These are phyloP conservation scores for Lagenaria siceraria DNA, from an alignment of 306 rosid species.

Conservation along the genomic window DNA sequence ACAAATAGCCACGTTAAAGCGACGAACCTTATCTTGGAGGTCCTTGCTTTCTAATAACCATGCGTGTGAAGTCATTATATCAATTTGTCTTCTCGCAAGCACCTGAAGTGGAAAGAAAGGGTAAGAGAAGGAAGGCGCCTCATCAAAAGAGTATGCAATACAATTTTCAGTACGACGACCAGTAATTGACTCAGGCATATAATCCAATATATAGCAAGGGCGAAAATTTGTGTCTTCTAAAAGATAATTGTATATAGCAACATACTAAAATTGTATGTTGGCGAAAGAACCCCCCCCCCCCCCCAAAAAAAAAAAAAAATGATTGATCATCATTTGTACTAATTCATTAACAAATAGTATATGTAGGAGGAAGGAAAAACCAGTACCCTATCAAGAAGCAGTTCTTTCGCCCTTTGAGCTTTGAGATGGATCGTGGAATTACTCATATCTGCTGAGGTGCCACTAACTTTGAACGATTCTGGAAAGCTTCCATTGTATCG, in stretches of 20 bases:
- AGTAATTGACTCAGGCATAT: neutral
- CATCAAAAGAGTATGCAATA: neutral
- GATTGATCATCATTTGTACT: neutral
- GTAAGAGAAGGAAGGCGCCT: neutral
- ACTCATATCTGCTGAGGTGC: conserved; percentile 65
- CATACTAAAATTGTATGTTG: neutral
- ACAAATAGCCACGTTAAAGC: neutral
- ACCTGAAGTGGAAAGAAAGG: conserved; percentile 36
- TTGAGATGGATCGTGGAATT: conserved; percentile 42
- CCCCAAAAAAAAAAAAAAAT: neutral
- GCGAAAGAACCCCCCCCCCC: neutral
- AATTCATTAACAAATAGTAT: neutral
- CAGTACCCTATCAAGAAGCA: conserved; percentile 59
- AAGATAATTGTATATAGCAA: neutral
- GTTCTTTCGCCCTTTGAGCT: conserved; percentile 59
- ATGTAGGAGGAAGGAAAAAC: neutral
- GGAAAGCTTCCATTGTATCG: conserved; percentile 77
- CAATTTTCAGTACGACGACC: neutral
- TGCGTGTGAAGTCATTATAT: conserved; percentile 54
- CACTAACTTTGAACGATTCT: conserved; percentile 38
- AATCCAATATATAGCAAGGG: neutral
- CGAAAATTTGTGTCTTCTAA: neutral
- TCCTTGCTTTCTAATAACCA: conserved; percentile 65
- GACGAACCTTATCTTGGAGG: conserved; percentile 72
- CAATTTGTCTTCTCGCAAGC: conserved; percentile 71